Base-by-base conservation (phyloP, 164 flowering plant species). In the Warburgia ugandensis region DNA sequence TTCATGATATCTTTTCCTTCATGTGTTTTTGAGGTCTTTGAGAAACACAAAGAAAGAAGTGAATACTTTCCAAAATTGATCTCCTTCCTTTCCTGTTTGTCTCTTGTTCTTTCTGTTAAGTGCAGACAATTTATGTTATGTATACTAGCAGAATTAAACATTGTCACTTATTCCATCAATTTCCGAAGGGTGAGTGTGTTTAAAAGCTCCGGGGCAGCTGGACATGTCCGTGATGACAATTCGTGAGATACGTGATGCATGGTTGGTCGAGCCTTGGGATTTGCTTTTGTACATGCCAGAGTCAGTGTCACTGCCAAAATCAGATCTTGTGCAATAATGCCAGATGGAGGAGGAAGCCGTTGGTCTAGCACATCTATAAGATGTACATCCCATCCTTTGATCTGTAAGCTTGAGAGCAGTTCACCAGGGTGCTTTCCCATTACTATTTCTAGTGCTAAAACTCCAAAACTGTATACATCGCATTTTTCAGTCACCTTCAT, bases 361-460 rank as follows among this genome's bases (percentile, higher is more conserved):
- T 54, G 50, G 45, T 64, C 68, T 13, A 54, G 32, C n/a, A 20
- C 55, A 30, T 26, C 45, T 12, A 16, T 21, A 1, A 52, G 37
- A 14, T 40, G 54, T 22, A 29, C 5, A 27, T 51, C 43, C 3
- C 14, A 20, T 9, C 16, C 57, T 7, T 12, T 13, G 1, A 14
- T 12, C 3, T 21, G 8, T 7, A 17, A 48, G 3, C 33, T 45
- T 19, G 48, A 41, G 27, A 59, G 22, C 12, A 60, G 29, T 35
- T 60, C 57, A 14, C 63, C 45, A 4, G 63, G 63, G 50, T 60
- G 63, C 56, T 22, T 29, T 10, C 58, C 57, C 45, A 45, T 52
- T 46, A 52, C 1, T 4, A 60, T 12, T 27, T 59, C 56, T 3
- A 59, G 42, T 3, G 50, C 50, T 8, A 59, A 32, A 5, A 59